Base-by-base conservation (phyloP, 371 early-diverging fungal species). In the Dinochytrium kinnereticum region DNA sequence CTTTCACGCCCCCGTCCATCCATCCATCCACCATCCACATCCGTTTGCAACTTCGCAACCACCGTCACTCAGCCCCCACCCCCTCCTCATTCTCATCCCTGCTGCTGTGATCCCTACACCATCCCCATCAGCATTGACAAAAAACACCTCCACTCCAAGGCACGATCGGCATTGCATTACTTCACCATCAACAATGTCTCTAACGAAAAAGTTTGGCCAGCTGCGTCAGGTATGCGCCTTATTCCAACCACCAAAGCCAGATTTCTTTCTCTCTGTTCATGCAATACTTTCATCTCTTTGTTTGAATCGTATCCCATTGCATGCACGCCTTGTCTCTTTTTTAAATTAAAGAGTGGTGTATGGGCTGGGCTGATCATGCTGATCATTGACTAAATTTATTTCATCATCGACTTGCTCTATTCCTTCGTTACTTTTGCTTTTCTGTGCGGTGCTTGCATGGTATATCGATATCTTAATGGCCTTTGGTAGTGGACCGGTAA, bases 191-290 rank as follows among this genome's bases (percentile, higher is more conserved):
- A 40, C 19, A 17, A 66, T 38, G 39, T 38, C 44, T 3, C 28
- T 66, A 17, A 5, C 37, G 44, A 91, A 91, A 75, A 91, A 90
- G 76, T 81, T 90, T 64, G 90, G 90, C 34, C 90, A 91, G 79
- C 76, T 90, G 50, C 89, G 87, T 71, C 92, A 90, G 88, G 90
- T 88, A 77, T 71, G 73, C 19, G n/a, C n/a, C n/a, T n/a, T 51
- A 24, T 2, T 53, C 13, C 26, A 30, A 64, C 39, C 33, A 64
- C 40, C 26, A 72, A 17, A 51, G 33, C 51, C 44, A 37, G 64
- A 37, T 50, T 69, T 24, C 34, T 28, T 24, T 28, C 30, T 28
- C 39, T 24, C 24, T 49, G 24, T 24, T 30, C 51, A 24, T n/a
- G n/a, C n/a, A n/a, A n/a, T n/a, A n/a, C n/a, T n/a, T n/a, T n/a